phyloP scores from a whole-genome alignment of 805 yeast species.

The Wickerhamomyces pijperi region DNA sequence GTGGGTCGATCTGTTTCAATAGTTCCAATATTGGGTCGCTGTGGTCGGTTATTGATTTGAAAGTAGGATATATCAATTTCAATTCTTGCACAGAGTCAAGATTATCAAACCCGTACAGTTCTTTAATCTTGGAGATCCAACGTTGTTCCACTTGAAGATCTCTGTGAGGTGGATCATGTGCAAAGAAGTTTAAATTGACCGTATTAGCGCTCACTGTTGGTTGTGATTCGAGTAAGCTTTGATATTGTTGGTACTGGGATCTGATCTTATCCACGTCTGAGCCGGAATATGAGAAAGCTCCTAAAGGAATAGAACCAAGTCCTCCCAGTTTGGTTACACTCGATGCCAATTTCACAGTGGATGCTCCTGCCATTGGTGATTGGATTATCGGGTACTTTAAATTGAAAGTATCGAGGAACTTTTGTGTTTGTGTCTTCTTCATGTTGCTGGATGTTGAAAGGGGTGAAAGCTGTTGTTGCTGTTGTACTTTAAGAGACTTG shows the following conservation, averaged over 20 bases:
- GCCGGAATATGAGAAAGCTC: slow-evolving; percentile 5
- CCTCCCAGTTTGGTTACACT: slow-evolving; percentile 32
- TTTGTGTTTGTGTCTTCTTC: slow-evolving; percentile 2
- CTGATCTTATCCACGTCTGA: slow-evolving; percentile 7
- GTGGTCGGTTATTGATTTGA: slow-evolving; percentile 5
- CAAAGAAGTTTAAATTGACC: slow-evolving; percentile 38
- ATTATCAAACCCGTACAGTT: slow-evolving; percentile 1
- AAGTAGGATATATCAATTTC: slow-evolving; percentile 8
- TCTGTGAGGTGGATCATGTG: slow-evolving; percentile 22
- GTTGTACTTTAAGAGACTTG: no score
- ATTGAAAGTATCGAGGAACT: slow-evolving; percentile 16
- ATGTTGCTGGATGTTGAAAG: no score
- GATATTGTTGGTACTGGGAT: slow-evolving; percentile 7
- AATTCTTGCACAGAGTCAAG: background rate
- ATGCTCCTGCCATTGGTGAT: slow-evolving; percentile 53
- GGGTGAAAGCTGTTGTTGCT: no score
- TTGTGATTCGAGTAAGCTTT: slow-evolving; percentile 2
- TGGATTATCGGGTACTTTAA: slow-evolving; percentile 35
- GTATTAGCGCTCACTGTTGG: slow-evolving; percentile 3
- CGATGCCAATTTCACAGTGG: slow-evolving; percentile 33
- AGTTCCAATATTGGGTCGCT: slow-evolving; percentile 8
- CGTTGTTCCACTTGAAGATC: slow-evolving; percentile 8
- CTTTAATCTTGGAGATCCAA: slow-evolving; percentile 15
- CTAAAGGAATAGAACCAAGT: slow-evolving; percentile 34
- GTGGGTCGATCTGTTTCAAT: slow-evolving; percentile 23